A percentile compares a stretch with the other conserved stretches of the same genome.
phyloP scores from a whole-genome alignment of 2,329 filamentous ascomycete genomes.

The Plenodomus tracheiphilus region DNA sequence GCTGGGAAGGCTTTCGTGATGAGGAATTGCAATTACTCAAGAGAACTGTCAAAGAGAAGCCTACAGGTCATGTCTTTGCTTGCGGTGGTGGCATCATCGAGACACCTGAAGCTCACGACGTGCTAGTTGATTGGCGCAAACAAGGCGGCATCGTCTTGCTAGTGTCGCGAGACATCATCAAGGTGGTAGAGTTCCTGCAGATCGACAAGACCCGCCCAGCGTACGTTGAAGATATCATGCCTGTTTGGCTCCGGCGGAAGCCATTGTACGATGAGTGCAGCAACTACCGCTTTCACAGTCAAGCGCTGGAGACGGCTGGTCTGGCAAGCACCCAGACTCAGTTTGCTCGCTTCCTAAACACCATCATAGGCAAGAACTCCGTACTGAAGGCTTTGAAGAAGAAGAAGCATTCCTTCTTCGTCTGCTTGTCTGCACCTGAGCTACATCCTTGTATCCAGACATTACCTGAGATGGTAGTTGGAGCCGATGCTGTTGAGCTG shows the following conservation, averaged over 20 bases:
- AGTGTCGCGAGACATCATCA: conserved; percentile 83
- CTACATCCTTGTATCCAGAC: conserved; percentile 65
- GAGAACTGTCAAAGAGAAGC: conserved; percentile 72
- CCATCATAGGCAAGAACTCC: conserved; percentile 65
- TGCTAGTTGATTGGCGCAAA: conserved; percentile 73
- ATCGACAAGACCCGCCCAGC: conserved; percentile 89
- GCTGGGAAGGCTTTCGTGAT: conserved; percentile 87
- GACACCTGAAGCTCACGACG: conserved; percentile 73
- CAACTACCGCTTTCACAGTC: conserved; percentile 91
- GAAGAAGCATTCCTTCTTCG: conserved; percentile 81
- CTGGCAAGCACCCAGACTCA: conserved; percentile 63
- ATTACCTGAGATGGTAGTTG: conserved; percentile 74
- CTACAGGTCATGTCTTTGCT: conserved; percentile 80
- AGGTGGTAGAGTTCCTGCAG: conserved; percentile 86
- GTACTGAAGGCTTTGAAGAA: conserved; percentile 63
- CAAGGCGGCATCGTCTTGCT: conserved; percentile 82
- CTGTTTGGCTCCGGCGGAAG: conserved; percentile 85
- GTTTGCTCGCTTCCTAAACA: conserved; percentile 72
- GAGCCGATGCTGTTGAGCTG: conserved; percentile 90
- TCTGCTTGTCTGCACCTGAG: conserved; percentile 83
- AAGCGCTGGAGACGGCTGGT: conserved; percentile 58
- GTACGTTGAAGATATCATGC: conserved; percentile 89
- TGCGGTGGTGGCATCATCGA: conserved; percentile 95
- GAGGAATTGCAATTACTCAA: conserved; percentile 76
- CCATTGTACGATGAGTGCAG: conserved; percentile 92